Evolutionary conservation across 805 yeast genomes (phyloP).

Genomic region (Lipomyces sp.): DNA sequence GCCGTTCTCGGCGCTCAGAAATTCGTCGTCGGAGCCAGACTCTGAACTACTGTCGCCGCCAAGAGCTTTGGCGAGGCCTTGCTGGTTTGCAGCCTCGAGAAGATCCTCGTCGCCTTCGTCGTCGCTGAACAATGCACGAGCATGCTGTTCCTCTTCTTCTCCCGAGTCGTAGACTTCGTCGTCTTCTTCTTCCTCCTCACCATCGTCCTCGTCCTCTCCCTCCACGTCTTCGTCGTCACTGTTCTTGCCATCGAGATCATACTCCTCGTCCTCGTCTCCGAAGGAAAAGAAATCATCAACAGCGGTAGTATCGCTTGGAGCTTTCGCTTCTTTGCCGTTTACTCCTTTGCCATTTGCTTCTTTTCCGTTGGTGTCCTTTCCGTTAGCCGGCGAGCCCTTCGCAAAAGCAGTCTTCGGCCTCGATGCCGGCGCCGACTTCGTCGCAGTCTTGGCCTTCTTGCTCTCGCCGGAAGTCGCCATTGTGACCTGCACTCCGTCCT

Average conservation of each 20-base stretch:
- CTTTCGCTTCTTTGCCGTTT: conserved; percentile 43
- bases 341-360: conserved; percentile 30
- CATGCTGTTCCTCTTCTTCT: conserved; percentile 28
- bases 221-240: conserved; percentile 14
- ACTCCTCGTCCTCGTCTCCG: conserved; percentile 26
- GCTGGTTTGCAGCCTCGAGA: conserved; percentile 33
- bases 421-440: conserved; percentile 5
- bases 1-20: conserved; percentile 22
- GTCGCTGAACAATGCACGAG: conserved; percentile 75
- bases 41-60: conserved; percentile 30
- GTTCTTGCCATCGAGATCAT: not conserved
- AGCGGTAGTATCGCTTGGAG: no score
- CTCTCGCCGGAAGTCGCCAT: no score
- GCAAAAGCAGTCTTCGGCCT: conserved; percentile 1
- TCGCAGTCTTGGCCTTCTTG: conserved; percentile 31
- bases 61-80: conserved; percentile 31
- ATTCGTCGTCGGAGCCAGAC: conserved; percentile 23
- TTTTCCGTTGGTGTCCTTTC: no score
- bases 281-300: conserved; percentile 24
- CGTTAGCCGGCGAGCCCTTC: no score
- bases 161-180: conserved; percentile 29
- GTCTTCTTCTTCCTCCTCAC: conserved; percentile 24
- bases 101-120: conserved; percentile 55
- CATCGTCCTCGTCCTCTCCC: conserved; percentile 20
- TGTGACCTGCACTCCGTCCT: conserved; percentile 30